Conservation (phyloP, 176 grass and related monocot genomes). For the Juncus effusus region DNA sequence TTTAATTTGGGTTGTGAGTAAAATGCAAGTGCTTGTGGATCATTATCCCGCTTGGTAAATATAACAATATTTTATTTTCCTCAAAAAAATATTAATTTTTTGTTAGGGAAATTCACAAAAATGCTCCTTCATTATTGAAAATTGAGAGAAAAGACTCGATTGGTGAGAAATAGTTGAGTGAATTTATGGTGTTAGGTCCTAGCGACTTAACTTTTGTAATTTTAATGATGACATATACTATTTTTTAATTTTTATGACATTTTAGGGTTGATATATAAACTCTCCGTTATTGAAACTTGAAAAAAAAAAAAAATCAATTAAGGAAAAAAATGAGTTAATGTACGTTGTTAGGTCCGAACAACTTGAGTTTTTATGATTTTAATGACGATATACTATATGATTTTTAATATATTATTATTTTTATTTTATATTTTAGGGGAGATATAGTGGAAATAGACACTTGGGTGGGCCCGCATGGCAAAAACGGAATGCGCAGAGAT, state of each 20-base stretch:
- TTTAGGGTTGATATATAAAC: constrained; percentile 65
- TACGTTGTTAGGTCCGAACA: too few species aligned
- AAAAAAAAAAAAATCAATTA: too few species aligned
- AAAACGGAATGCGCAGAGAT: constrained; percentile 95
- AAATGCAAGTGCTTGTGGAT: constrained; percentile 79
- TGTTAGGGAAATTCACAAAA: not conserved
- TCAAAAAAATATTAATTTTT: not conserved
- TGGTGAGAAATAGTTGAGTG: too few species aligned
- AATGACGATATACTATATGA: not conserved
- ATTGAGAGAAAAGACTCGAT: too few species aligned
- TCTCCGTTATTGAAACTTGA: too few species aligned
- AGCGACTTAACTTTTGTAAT: not conserved
- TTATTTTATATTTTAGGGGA: constrained; percentile 58
- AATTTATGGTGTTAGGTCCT: not conserved
- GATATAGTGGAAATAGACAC: constrained; percentile 87
- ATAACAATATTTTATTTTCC: constrained; percentile 14
- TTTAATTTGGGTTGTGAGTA: constrained; percentile 98
- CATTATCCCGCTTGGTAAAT: constrained; percentile 91
- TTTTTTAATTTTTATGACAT: constrained; percentile 16
- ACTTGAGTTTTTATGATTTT: too few species aligned
- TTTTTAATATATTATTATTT: not conserved
- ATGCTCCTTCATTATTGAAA: too few species aligned
- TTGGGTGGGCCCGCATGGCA: constrained; percentile 78
- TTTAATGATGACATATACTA: not conserved
- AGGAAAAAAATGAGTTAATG: too few species aligned